Conservation (phyloP, 257 asterid genomes). For the Gentiana dahurica region DNA sequence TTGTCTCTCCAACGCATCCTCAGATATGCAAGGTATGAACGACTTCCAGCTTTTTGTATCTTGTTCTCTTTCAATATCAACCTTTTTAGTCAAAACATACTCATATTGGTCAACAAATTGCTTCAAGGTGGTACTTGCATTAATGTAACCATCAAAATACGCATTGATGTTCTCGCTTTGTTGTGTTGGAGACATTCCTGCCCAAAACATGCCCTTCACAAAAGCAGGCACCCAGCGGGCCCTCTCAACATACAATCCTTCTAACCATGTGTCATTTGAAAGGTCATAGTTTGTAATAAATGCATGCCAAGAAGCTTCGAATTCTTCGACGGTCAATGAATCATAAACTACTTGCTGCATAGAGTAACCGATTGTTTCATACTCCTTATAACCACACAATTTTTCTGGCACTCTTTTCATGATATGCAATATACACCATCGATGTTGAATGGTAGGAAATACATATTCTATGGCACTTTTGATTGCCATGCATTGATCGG, state of each 20-base stretch:
- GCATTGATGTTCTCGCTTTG: conserved; percentile 42
- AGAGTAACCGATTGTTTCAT: conserved; percentile 23
- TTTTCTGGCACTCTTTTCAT: conserved; percentile 70
- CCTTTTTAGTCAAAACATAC: no score
- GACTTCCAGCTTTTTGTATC: no score
- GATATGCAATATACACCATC: conserved; percentile 53
- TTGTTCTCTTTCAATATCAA: no score
- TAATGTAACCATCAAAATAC: conserved; percentile 56
- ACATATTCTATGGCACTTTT: conserved; percentile 48
- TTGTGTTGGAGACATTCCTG: conserved; percentile 33
- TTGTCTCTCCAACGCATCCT: no score
- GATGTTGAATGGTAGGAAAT: conserved; percentile 56
- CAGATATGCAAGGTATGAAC: no score
- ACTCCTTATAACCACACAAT: conserved; percentile 53
- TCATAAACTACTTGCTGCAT: conserved; percentile 53
- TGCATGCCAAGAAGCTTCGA: conserved; percentile 67
- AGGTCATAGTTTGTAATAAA: conserved; percentile 61
- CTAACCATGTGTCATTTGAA: conserved; percentile 65
- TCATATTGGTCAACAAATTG: no score
- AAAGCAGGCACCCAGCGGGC: conserved; percentile 69
- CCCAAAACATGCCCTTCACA: conserved; percentile 49
- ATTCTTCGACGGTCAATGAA: conserved; percentile 52
- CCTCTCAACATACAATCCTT: conserved; percentile 53
- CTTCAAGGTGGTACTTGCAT: conserved; percentile 17
- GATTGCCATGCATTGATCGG: conserved; percentile 61